Evolutionary conservation across 768 basidiomycete species (phyloP).

Genomic region (Naematelia aurantialba): DNA sequence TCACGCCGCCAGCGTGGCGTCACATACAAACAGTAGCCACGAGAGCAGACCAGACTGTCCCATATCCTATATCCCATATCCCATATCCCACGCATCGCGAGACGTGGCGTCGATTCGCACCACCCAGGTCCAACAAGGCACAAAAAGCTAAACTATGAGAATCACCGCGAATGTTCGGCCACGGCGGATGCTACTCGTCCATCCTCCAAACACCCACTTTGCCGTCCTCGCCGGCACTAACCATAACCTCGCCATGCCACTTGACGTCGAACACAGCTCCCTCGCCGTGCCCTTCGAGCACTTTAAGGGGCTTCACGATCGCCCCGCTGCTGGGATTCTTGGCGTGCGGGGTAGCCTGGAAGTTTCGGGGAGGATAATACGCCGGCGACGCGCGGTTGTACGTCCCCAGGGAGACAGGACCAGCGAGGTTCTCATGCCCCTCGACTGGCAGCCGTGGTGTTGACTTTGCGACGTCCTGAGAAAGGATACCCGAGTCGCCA

Average conservation of each 20-base stretch:
- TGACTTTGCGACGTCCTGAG: neutral
- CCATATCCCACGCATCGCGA: too few relatives aligned
- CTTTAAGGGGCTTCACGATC: conserved; percentile 26
- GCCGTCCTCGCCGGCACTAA: conserved; percentile 43
- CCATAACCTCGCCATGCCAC: conserved; percentile 32
- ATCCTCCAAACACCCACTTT: conserved; percentile 35
- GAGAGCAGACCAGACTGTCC: neutral
- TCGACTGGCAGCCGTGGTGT: neutral
- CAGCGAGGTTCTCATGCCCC: neutral
- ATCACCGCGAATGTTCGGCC: too few relatives aligned
- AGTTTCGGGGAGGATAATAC: conserved; percentile 26
- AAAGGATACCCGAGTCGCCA: neutral
- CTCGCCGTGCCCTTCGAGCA: conserved; percentile 32
- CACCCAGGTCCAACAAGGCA: neutral
- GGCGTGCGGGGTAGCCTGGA: conserved; percentile 5
- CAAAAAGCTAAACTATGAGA: too few relatives aligned
- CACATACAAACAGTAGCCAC: too few relatives aligned
- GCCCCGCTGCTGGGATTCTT: conserved; percentile 6
- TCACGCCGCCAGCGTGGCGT: too few relatives aligned
- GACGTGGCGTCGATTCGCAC: neutral
- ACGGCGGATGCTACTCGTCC: too few relatives aligned
- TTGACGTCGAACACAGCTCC: conserved; percentile 43
- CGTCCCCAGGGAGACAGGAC: neutral
- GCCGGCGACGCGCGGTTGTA: conserved; percentile 20
- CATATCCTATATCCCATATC: too few relatives aligned